phyloP scores from a whole-genome alignment of 306 rosid genomes.

The Corylus avellana region DNA sequence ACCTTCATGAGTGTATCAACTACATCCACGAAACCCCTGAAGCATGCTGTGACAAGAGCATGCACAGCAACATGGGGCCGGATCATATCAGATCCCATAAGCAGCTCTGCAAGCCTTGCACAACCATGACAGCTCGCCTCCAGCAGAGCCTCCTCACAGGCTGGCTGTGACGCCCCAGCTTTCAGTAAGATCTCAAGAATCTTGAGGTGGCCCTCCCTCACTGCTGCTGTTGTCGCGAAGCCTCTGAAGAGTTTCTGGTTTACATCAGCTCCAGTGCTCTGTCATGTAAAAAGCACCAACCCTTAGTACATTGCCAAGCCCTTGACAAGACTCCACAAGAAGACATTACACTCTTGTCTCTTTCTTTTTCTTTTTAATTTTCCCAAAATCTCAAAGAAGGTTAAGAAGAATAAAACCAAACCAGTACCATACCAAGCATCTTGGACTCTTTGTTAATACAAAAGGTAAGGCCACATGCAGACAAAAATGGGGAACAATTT shows the following conservation, averaged over 20 bases:
- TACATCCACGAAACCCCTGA: conserved; percentile 82
- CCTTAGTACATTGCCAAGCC: conserved; percentile 16
- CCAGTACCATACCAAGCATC: background rate
- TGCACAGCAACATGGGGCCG: conserved; percentile 75
- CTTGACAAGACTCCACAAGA: conserved; percentile 3
- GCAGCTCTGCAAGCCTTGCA: conserved; percentile 63
- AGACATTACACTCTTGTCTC: background rate
- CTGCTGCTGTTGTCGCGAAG: conserved; percentile 90
- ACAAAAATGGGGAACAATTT: conserved; percentile 8
- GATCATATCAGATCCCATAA: conserved; percentile 86
- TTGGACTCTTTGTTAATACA: conserved; percentile 13
- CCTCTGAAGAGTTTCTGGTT: conserved; percentile 94
- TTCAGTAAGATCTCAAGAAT: conserved; percentile 80
- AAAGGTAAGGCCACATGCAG: conserved; percentile 17
- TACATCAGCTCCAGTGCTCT: conserved; percentile 85
- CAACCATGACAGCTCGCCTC: conserved; percentile 89
- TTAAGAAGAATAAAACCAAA: conserved; percentile 7
- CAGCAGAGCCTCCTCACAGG: conserved; percentile 92
- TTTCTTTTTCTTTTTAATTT: background rate
- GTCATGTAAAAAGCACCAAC: conserved; percentile 27
- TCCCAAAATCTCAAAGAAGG: background rate
- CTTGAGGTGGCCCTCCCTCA: conserved; percentile 74
- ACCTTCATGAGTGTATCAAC: conserved; percentile 76
- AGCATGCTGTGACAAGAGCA: conserved; percentile 80
- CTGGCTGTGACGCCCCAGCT: conserved; percentile 92